These are phyloP conservation scores for Cyberlindnera veronae DNA, from an alignment of 805 yeast genomes.

Conservation along the genomic window DNA sequence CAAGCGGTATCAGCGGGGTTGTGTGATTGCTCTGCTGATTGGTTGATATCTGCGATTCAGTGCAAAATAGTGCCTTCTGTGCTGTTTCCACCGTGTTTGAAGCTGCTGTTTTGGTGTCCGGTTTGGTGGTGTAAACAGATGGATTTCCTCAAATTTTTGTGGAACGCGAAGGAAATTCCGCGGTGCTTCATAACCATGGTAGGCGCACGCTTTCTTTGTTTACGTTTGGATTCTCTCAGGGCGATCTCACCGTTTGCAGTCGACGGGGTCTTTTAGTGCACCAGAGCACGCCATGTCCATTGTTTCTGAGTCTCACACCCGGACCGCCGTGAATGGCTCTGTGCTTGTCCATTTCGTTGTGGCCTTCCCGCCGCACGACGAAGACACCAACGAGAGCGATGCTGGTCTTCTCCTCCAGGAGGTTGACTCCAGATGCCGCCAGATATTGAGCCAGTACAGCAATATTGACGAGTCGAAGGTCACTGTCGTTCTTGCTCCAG, in stretches of 20 bases:
- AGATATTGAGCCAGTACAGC: no score
- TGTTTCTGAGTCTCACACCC: slow-evolving; percentile 4
- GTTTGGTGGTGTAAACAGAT: slow-evolving; percentile 9
- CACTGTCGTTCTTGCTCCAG: slow-evolving; percentile 1
- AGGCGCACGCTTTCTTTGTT: no score
- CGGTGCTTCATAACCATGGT: no score
- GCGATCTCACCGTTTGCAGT: background rate
- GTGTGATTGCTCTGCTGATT: no score
- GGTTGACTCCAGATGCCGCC: no score
- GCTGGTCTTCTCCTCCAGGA: no score
- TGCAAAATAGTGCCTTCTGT: no score
- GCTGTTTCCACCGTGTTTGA: no score
- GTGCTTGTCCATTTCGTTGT: slow-evolving; percentile 8
- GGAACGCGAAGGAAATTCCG: background rate
- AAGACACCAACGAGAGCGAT: background rate
- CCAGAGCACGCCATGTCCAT: slow-evolving; percentile 6
- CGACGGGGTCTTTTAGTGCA: no score
- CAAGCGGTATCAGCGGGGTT: no score
- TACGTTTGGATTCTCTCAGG: no score
- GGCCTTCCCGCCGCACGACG: background rate
- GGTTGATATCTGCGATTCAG: no score
- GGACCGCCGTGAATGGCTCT: slow-evolving; percentile 8
- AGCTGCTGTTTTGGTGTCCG: background rate
- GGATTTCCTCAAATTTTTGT: slow-evolving; percentile 11
- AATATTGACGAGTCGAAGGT: background rate